Percentiles rank a stretch among this genome's conserved stretches.
phyloP scores from a whole-genome alignment of 2,329 filamentous ascomycete species.

The Alternaria burnsii region DNA sequence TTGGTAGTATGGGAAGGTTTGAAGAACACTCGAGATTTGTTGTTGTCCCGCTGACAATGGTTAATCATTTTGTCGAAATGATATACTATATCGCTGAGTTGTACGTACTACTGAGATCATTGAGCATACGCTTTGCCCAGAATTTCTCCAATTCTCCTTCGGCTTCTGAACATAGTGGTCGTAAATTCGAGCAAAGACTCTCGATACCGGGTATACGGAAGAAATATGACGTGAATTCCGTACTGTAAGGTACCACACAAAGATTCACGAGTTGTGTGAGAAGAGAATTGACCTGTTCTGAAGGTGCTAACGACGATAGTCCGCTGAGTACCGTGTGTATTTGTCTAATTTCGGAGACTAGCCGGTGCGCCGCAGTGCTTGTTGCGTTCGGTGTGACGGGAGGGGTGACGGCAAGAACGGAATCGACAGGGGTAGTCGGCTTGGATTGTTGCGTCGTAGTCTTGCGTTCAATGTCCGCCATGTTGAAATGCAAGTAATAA shows the following conservation, averaged over 20 bases:
- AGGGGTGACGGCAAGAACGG: slow-evolving; percentile 21
- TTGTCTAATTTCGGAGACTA: slow-evolving; percentile 31
- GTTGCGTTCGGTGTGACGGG: slow-evolving; percentile 34
- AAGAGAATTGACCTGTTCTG: slow-evolving; percentile 43
- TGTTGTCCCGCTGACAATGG: not conserved
- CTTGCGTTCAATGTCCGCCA: not conserved
- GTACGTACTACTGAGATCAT: slow-evolving; percentile 12
- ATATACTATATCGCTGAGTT: not conserved
- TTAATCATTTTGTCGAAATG: not conserved
- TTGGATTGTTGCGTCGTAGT: not conserved
- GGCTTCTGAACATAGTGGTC: slow-evolving; percentile 54
- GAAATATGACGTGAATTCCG: slow-evolving; percentile 33
- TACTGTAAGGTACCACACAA: slow-evolving; percentile 41
- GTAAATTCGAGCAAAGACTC: slow-evolving; percentile 50
- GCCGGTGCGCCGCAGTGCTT: slow-evolving; percentile 24
- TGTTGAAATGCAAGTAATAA: not conserved
- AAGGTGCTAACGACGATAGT: slow-evolving; percentile 42
- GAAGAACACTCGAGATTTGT: not conserved
- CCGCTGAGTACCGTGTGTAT: slow-evolving; percentile 28
- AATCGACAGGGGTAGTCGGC: not conserved
- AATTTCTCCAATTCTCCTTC: slow-evolving; percentile 58
- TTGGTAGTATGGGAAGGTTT: slow-evolving; percentile 58
- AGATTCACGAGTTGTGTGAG: slow-evolving; percentile 51
- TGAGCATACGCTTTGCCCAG: slow-evolving; percentile 54
- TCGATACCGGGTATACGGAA: slow-evolving; percentile 44